These are phyloP conservation scores for Plasmodium falciparum DNA, from an alignment of 169 alveolate genomes.

Conservation along the genomic window DNA sequence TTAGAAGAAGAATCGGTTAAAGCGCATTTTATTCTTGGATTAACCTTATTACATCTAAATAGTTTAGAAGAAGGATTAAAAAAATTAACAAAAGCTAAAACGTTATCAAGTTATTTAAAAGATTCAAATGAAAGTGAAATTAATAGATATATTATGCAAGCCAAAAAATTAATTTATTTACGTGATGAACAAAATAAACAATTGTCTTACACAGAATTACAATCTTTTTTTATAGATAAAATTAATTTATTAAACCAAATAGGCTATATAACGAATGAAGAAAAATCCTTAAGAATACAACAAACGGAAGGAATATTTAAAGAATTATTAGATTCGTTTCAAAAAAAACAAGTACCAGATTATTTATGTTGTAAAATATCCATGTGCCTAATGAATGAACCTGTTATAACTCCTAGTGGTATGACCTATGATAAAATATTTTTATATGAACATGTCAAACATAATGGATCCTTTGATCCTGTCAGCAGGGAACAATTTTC, in stretches of 20 bases:
- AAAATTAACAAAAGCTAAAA: conserved; percentile 84
- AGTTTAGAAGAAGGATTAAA: conserved; percentile 84
- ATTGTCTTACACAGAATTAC: conserved; percentile 63
- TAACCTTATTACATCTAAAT: conserved; percentile 89
- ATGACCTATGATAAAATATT: conserved; percentile 87
- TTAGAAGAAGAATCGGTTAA: conserved; percentile 88
- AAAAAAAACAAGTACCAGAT: conserved; percentile 84
- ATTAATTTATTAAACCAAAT: conserved; percentile 62
- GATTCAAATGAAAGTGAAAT: conserved; percentile 83
- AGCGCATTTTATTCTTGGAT: conserved; percentile 89
- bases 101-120: conserved; percentile 83
- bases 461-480: conserved; percentile 89
- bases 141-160: conserved; percentile 82
- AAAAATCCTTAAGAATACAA: conserved; percentile 63
- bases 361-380: conserved; percentile 90
- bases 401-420: conserved; percentile 91
- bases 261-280: conserved; percentile 77
- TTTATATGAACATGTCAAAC: conserved; percentile 85
- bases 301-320: conserved; percentile 79
- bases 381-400: conserved; percentile 91
- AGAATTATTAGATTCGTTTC: conserved; percentile 76
- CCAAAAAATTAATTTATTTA: conserved; percentile 81
- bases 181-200: conserved; percentile 80
- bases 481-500: conserved; percentile 82
- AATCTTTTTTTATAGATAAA: conserved; percentile 64